These are phyloP conservation scores for Luzula sylvatica DNA, from an alignment of 176 grass and related monocot genomes.

Conservation along the genomic window DNA sequence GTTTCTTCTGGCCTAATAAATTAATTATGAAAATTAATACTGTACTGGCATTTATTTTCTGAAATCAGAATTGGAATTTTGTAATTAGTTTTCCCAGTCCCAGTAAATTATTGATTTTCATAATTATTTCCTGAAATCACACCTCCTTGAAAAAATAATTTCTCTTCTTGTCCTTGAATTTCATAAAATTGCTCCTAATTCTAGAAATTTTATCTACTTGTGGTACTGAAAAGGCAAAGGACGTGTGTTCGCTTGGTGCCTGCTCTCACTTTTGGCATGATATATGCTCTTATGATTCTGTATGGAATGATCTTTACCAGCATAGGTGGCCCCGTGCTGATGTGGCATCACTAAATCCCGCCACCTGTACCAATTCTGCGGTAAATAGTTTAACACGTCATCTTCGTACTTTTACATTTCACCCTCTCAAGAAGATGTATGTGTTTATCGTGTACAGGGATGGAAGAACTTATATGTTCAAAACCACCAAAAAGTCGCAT, in stretches of 20 bases:
- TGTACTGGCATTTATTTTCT: too few relatives aligned
- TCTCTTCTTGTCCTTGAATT: not conserved
- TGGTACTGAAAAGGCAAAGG: not conserved
- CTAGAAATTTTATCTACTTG: not conserved
- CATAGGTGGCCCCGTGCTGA: slow-evolving; percentile 15
- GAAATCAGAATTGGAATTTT: too few relatives aligned
- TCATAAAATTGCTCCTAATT: not conserved
- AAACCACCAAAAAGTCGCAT: slow-evolving; percentile 3
- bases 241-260: slow-evolving; percentile 8
- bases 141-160: too few relatives aligned
- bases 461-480: slow-evolving; percentile 6
- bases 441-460: slow-evolving; percentile 10
- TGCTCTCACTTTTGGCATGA: slow-evolving; percentile 12
- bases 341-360: not conserved
- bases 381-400: not conserved
- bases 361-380: not conserved
- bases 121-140: too few relatives aligned
- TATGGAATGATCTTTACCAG: not conserved
- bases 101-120: too few relatives aligned
- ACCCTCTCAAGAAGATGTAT: not conserved
- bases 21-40: too few relatives aligned
- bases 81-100: too few relatives aligned
- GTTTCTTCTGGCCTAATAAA: too few relatives aligned
- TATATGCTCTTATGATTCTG: slow-evolving; percentile 11
- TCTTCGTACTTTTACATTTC: not conserved